Conservation (phyloP, 139 green algal species). For the Nannochloris sp. region DNA sequence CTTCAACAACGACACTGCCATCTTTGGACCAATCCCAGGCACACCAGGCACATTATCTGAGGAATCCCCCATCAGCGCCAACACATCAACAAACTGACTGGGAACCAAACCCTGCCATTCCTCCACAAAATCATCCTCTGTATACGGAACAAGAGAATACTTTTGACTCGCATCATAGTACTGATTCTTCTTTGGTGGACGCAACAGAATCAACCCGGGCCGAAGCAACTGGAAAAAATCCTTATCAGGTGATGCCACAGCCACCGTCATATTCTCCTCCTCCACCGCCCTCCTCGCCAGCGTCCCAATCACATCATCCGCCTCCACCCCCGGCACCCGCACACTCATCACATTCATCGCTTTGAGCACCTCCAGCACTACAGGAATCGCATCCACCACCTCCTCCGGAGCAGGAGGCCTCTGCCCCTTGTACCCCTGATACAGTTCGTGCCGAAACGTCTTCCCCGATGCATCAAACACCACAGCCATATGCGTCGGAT, state of each 20-base stretch:
- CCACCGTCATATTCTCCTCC: conserved; percentile 35
- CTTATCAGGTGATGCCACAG: conserved; percentile 57
- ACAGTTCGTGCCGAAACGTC: conserved; percentile 55
- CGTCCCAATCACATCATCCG: conserved; percentile 60
- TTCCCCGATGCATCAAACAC: conserved; percentile 53
- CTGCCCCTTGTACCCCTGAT: conserved; percentile 52
- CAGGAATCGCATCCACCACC: conserved; percentile 28
- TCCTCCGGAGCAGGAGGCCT: conserved; percentile 30
- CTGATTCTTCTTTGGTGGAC: conserved; percentile 29
- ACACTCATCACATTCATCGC: conserved; percentile 33
- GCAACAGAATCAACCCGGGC: conserved; percentile 42
- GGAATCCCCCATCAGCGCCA: conserved; percentile 47
- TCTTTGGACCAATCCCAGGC: conserved; percentile 44
- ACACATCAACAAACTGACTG: conserved; percentile 41
- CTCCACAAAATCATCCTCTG: conserved; percentile 23
- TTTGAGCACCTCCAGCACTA: conserved; percentile 27
- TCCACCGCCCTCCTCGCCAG: conserved; percentile 24
- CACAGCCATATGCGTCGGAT: conserved; percentile 54
- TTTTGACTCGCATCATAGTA: neutral
- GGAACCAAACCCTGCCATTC: conserved; percentile 31
- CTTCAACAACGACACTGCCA: conserved; percentile 28
- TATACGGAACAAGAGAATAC: conserved; percentile 36
- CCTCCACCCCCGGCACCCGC: conserved; percentile 52
- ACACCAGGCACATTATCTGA: conserved; percentile 47
- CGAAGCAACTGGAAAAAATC: conserved; percentile 64